A percentile compares a stretch with the other conserved stretches of the same genome.
These are phyloP conservation scores for Bacidia rubella DNA, from an alignment of 495 filamentous ascomycete species.

Conservation along the genomic window DNA sequence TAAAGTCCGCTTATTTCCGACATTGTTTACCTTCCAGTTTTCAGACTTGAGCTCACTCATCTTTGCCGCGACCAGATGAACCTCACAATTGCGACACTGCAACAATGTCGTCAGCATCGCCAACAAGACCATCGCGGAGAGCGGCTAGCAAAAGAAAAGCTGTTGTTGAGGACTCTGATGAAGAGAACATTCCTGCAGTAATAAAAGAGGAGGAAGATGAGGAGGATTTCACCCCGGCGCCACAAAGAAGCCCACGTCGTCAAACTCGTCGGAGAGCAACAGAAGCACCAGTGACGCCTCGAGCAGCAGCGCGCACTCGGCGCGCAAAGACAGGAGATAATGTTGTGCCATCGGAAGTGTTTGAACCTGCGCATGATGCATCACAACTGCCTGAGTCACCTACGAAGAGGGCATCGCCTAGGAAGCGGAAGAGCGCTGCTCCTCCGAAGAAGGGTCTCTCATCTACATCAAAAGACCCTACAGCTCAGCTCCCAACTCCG, in stretches of 20 bases:
- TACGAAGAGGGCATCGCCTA: slow-evolving; percentile 45
- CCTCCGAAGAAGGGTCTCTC: slow-evolving; percentile 38
- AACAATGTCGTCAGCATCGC: slow-evolving; percentile 46
- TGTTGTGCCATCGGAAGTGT: slow-evolving; percentile 45
- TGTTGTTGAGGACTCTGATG: slow-evolving; percentile 67
- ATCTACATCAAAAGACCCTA: slow-evolving; percentile 28
- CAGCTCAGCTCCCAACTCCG: slow-evolving; percentile 42
- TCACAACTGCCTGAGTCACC: slow-evolving; percentile 47
- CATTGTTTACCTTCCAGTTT: background rate
- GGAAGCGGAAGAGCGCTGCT: slow-evolving; percentile 58
- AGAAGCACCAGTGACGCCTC: slow-evolving; percentile 35
- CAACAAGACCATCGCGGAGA: slow-evolving; percentile 61
- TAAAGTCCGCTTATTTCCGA: background rate
- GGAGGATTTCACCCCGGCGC: slow-evolving; percentile 70
- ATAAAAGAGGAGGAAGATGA: slow-evolving; percentile 48
- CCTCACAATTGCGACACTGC: background rate
- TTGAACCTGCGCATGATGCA: slow-evolving; percentile 43
- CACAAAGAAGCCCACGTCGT: slow-evolving; percentile 35
- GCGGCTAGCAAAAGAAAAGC: slow-evolving; percentile 54
- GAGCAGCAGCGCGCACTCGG: slow-evolving; percentile 18
- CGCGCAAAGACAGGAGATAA: slow-evolving; percentile 29
- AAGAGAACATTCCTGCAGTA: slow-evolving; percentile 44
- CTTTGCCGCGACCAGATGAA: background rate
- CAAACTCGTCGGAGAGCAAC: slow-evolving; percentile 44
- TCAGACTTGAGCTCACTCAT: background rate